Evolutionary conservation across 345 rosid genomes (phyloP), one percentile per base, ranked within the genome.

Genomic region (Chamaenerion angustifolium): DNA sequence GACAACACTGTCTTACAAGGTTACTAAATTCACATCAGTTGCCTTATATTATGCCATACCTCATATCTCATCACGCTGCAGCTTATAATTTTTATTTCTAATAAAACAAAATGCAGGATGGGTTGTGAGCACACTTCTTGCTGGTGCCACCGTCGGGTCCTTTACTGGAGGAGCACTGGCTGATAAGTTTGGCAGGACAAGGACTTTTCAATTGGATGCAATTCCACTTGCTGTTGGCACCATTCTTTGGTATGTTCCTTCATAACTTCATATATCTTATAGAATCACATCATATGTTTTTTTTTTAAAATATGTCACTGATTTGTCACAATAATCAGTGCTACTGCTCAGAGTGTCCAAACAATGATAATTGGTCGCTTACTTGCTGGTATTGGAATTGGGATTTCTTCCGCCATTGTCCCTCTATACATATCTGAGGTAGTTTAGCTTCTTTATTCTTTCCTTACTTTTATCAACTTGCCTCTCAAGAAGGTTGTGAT

Each of bases 361-460:
- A 71, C 88, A 44, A 88, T 92, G 99, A 76, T 92, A 57, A 76
- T 92, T 65, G 99, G 99, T 17, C 95, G 99, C 23, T 61, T 92
- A 56, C 90, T 92, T 52, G 90, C 99, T 56, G 96, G 96, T 58
- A 71, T 92, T 64, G 99, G 99, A 71, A 85, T 87, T 56, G 99
- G 99, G 25, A 92, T 92, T 64, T 77, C 99, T 35, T 84, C 96
- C 56, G 95, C 99, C 4, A 76, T 92, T 55, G 99, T 87, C 37
- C 99, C 96, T 21, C 95, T 92, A 62, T 92, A 92, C 75, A 92
- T 88, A 60, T 92, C 99, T 51, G 99, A 92, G 96, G 99, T 2
- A 0, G 43, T 42, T 18, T 40, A 25, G 12, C 16, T 11, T 55
- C 6, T 40, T 13, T 42, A 13, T 45, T 49, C 10, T 7, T 42